These are phyloP conservation scores for Tylopilus sp. DNA, from an alignment of 1,284 basidiomycete species.

Conservation along the genomic window DNA sequence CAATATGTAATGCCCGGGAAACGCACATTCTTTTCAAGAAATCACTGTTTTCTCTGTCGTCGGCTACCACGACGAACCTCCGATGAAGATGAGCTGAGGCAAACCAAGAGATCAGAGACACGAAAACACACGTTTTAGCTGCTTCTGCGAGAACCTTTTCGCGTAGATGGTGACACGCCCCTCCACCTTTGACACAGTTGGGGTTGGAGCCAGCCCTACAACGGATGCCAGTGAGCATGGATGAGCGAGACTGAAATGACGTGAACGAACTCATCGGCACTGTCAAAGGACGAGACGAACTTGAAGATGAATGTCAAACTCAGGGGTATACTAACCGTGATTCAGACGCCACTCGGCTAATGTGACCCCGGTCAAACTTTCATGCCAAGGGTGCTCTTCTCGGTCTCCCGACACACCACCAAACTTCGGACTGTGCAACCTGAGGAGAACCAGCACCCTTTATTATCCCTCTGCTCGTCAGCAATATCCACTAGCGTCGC, in stretches of 20 bases:
- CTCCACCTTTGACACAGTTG: conserved; percentile 98
- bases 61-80: conserved; percentile 95
- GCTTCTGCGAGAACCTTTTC: conserved; percentile 99
- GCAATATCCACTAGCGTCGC: too few relatives aligned
- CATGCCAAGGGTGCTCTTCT: too few relatives aligned
- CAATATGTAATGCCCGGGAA: not conserved
- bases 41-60: conserved; percentile 93
- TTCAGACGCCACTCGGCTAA: too few relatives aligned
- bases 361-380: too few relatives aligned
- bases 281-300: too few relatives aligned
- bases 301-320: too few relatives aligned
- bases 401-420: too few relatives aligned
- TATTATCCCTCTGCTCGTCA: too few relatives aligned
- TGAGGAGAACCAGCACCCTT: too few relatives aligned
- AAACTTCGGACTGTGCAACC: too few relatives aligned
- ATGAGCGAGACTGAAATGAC: conserved; percentile 48
- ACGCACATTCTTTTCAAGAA: conserved; percentile 86
- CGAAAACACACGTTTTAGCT: conserved; percentile 73
- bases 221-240: conserved; percentile 4
- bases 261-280: conserved; percentile 91
- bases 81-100: conserved; percentile 14
- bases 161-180: conserved; percentile 95
- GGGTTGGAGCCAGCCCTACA: conserved; percentile 86
- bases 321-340: too few relatives aligned
- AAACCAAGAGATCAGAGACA: not conserved